Conservation (phyloP, 345 rosid species). For the Noccaea caerulescens region DNA sequence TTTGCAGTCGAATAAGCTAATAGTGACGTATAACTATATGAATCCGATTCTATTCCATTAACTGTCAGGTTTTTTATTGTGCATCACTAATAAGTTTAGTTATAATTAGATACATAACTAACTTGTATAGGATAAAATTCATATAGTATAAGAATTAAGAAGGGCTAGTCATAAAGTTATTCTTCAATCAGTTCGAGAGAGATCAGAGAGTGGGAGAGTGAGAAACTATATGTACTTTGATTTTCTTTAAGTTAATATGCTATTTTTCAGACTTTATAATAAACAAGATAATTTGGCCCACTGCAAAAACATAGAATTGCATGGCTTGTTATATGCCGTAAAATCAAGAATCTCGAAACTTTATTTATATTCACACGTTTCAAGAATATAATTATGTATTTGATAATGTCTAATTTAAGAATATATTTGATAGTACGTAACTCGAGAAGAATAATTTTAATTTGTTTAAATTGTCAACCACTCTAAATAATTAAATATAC, state of each 20-base stretch:
- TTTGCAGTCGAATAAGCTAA: constrained; percentile 37
- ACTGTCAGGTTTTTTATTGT: constrained; percentile 30
- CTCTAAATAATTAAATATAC: background rate
- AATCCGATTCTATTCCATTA: constrained; percentile 39
- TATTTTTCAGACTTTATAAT: constrained; percentile 7
- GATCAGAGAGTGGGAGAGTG: too few species aligned
- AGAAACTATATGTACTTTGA: too few species aligned
- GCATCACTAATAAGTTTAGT: constrained; percentile 30
- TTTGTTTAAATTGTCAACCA: constrained; percentile 37
- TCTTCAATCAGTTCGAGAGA: background rate
- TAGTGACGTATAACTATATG: constrained; percentile 35
- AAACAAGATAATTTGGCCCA: constrained; percentile 11
- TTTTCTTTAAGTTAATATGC: background rate
- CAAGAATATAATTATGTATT: constrained; percentile 3
- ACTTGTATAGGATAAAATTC: constrained; percentile 1
- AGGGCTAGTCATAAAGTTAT: constrained; percentile 13
- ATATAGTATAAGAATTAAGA: background rate
- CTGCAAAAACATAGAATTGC: background rate
- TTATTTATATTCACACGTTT: background rate
- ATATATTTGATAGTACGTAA: constrained; percentile 8
- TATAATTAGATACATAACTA: background rate
- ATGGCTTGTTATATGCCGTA: constrained; percentile 29
- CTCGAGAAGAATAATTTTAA: constrained; percentile 1
- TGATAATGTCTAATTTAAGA: background rate
- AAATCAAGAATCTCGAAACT: constrained; percentile 34